These are phyloP conservation scores for Penicillium steckii DNA, from an alignment of 495 filamentous ascomycete genomes.

Conservation along the genomic window DNA sequence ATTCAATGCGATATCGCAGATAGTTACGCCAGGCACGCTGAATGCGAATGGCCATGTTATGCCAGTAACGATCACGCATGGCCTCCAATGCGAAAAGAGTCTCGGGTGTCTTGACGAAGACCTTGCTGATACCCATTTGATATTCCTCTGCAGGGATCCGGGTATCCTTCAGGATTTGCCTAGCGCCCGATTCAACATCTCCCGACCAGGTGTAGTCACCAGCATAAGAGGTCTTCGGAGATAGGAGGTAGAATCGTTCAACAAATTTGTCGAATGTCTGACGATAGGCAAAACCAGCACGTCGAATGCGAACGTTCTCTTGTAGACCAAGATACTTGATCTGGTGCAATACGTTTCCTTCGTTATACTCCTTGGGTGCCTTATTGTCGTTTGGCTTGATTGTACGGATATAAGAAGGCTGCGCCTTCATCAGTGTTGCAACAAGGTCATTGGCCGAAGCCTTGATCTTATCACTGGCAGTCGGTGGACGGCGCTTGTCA, in stretches of 20 bases:
- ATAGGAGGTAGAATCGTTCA: conserved; percentile 94
- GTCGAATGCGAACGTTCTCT: conserved; percentile 96
- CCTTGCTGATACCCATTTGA: conserved; percentile 95
- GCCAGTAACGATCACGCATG: conserved; percentile 97
- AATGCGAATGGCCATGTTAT: conserved; percentile 98
- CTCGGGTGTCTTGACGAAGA: conserved; percentile 98
- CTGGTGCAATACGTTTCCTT: conserved; percentile 90
- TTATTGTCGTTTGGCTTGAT: conserved; percentile 99
- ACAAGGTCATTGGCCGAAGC: conserved; percentile 95
- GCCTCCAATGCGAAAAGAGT: conserved; percentile 96
- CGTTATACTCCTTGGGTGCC: conserved; percentile 87
- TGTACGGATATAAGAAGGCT: conserved; percentile 96
- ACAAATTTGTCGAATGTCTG: conserved; percentile 99
- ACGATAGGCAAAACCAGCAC: conserved; percentile 95
- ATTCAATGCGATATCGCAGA: conserved; percentile 85
- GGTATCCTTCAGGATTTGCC: conserved; percentile 93
- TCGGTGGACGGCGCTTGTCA: conserved; percentile 90
- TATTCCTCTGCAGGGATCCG: conserved; percentile 93
- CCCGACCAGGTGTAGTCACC: conserved; percentile 97
- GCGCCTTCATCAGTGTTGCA: conserved; percentile 92
- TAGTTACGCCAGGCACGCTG: conserved; percentile 98
- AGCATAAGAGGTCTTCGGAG: conserved; percentile 90
- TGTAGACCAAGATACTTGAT: conserved; percentile 99
- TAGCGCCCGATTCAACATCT: conserved; percentile 80
- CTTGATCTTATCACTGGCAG: conserved; percentile 96